phyloP scores from a whole-genome alignment of 2,329 filamentous ascomycete genomes.

The Raffaelea ambrosiae region DNA sequence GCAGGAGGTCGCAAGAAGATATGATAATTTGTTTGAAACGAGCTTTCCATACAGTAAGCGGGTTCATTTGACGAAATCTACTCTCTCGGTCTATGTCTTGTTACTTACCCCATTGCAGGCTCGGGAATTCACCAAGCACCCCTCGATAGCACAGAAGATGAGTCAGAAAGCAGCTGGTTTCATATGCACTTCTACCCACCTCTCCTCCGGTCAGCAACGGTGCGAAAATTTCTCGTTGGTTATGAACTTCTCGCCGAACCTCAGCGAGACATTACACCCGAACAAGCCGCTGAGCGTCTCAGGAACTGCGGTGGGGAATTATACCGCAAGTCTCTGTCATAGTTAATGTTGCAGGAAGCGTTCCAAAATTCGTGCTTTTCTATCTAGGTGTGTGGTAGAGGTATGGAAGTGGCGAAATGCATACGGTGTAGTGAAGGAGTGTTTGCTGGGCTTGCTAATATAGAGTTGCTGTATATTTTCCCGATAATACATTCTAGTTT shows the following conservation, averaged over 20 bases:
- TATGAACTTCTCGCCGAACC: constrained; percentile 96
- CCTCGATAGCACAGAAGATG: constrained; percentile 69
- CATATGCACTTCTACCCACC: constrained; percentile 98
- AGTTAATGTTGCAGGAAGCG: neutral
- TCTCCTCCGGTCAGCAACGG: constrained; percentile 81
- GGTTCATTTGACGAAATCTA: neutral
- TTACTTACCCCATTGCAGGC: constrained; percentile 35
- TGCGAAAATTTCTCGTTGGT: constrained; percentile 92
- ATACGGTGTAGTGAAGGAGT: no score
- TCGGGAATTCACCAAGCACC: constrained; percentile 96
- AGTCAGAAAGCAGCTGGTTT: constrained; percentile 80
- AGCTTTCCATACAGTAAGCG: constrained; percentile 83
- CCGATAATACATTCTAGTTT: neutral
- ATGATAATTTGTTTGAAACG: constrained; percentile 96
- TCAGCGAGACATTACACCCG: constrained; percentile 95
- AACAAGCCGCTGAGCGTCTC: constrained; percentile 78
- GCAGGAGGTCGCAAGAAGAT: constrained; percentile 79
- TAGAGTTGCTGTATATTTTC: no score
- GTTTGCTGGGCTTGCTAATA: no score
- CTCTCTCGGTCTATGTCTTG: neutral
- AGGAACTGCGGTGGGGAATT: constrained; percentile 70
- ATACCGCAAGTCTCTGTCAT: constrained; percentile 59
- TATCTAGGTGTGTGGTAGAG: no score
- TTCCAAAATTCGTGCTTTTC: no score
- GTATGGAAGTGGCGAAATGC: no score